Conservation (phyloP, 768 basidiomycete species). For the Pleurotus eryngii region DNA sequence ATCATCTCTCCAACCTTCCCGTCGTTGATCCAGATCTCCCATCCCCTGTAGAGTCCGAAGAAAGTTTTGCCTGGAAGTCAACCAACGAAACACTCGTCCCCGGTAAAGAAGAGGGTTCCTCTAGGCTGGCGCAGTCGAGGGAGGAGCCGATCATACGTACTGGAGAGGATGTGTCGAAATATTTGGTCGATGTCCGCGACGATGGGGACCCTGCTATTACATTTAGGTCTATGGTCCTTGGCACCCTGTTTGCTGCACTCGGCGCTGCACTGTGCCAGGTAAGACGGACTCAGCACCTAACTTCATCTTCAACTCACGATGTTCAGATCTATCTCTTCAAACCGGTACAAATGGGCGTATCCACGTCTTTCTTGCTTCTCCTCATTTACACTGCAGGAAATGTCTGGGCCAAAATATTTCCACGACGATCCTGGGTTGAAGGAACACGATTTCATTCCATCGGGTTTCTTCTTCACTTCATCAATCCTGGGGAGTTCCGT, state of each 20-base stretch:
- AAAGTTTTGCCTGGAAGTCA: constrained; percentile 5
- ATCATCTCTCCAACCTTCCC: constrained; percentile 3
- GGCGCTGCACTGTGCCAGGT: constrained; percentile 34
- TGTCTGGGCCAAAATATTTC: constrained; percentile 47
- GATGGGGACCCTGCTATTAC: constrained; percentile 41
- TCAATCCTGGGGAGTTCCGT: constrained; percentile 55
- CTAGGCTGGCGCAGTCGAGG: background rate
- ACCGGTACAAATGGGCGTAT: constrained; percentile 48
- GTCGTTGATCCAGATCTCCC: constrained; percentile 3
- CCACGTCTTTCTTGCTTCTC: constrained; percentile 56
- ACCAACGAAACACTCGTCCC: constrained; percentile 4
- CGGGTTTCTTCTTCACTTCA: constrained; percentile 37
- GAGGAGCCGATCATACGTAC: constrained; percentile 11
- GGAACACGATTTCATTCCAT: constrained; percentile 41
- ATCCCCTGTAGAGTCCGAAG: constrained; percentile 1
- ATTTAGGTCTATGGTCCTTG: constrained; percentile 38
- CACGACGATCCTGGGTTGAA: constrained; percentile 35
- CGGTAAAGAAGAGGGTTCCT: background rate
- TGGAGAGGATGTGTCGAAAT: constrained; percentile 32
- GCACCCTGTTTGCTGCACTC: constrained; percentile 38
- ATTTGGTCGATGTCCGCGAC: constrained; percentile 38
- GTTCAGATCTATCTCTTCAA: constrained; percentile 57
- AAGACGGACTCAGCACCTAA: background rate
- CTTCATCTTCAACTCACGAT: background rate
- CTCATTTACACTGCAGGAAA: constrained; percentile 49